Conservation (phyloP, 768 basidiomycete species). For the Russula vinacea region DNA sequence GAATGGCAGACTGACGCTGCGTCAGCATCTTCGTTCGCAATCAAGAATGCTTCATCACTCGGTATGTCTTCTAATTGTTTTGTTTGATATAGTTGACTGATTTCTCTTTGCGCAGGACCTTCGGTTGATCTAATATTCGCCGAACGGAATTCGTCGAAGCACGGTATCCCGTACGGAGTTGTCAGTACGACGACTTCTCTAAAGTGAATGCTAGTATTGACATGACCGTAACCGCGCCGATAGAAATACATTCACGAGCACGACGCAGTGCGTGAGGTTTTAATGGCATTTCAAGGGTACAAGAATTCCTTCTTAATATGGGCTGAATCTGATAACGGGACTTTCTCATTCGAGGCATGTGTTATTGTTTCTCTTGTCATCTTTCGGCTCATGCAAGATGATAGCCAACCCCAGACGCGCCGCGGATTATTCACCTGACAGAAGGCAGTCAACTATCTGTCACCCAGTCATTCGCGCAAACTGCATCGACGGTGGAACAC, state of each 20-base stretch:
- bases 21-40: conserved; percentile 48
- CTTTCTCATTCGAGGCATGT: conserved; percentile 36
- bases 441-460: conserved; percentile 63
- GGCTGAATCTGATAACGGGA: conserved; percentile 32
- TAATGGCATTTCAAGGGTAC: conserved; percentile 73
- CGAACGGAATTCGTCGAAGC: conserved; percentile 33
- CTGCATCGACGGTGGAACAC: conserved; percentile 58
- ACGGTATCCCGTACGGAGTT: not conserved
- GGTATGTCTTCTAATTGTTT: conserved; percentile 41
- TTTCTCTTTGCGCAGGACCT: conserved; percentile 41
- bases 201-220: conserved; percentile 31
- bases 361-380: conserved; percentile 18
- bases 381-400: conserved; percentile 2
- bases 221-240: not conserved
- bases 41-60: conserved; percentile 71
- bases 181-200: conserved; percentile 6
- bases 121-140: conserved; percentile 42
- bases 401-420: conserved; percentile 51
- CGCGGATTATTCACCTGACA: conserved; percentile 66
- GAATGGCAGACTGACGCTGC: conserved; percentile 56
- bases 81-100: conserved; percentile 1
- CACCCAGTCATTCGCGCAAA: conserved; percentile 52
- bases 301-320: conserved; percentile 54
- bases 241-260: conserved; percentile 72
- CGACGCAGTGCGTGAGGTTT: conserved; percentile 72